Conservation (phyloP, 78 protist species). For the Corallochytrium limacisporum region DNA sequence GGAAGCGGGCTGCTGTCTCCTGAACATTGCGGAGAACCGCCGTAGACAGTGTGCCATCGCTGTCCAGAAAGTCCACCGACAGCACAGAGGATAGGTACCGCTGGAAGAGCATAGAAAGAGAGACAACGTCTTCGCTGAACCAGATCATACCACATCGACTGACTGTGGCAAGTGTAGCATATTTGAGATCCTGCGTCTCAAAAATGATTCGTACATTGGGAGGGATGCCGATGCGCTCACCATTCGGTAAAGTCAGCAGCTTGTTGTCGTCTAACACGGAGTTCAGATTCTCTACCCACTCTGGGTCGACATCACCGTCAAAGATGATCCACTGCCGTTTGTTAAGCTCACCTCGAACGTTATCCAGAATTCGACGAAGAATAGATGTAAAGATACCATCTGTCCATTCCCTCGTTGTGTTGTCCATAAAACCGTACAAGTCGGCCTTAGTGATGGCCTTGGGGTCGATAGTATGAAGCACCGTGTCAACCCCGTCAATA, state of each 20-base stretch:
- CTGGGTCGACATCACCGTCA: slow-evolving; percentile 99
- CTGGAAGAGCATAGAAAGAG: slow-evolving; percentile 42
- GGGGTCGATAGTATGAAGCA: slow-evolving; percentile 81
- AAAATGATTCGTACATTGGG: slow-evolving; percentile 80
- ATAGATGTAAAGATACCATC: slow-evolving; percentile 92
- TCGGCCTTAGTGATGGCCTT: slow-evolving; percentile 88
- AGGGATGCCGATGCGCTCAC: slow-evolving; percentile 92
- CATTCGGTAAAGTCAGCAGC: slow-evolving; percentile 93
- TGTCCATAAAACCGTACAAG: slow-evolving; percentile 85
- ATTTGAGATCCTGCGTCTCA: slow-evolving; percentile 79
- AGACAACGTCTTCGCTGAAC: slow-evolving; percentile 72
- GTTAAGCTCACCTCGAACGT: slow-evolving; percentile 50
- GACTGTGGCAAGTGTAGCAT: slow-evolving; percentile 97
- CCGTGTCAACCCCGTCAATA: neutral
- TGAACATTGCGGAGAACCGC: no score
- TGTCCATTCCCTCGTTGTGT: slow-evolving; percentile 96
- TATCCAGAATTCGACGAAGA: slow-evolving; percentile 64
- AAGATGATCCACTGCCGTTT: slow-evolving; percentile 89
- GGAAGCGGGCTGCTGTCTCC: no score
- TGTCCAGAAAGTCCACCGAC: no score
- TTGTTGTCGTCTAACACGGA: slow-evolving; percentile 93
- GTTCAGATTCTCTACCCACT: slow-evolving; percentile 97
- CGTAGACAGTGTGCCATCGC: no score
- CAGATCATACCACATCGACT: slow-evolving; percentile 98
- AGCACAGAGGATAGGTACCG: slow-evolving; percentile 31